Percentiles rank a stretch among this genome's conserved stretches.
These are phyloP conservation scores for Aureobasidium musti DNA, from an alignment of 2,329 filamentous ascomycete species.

Conservation along the genomic window DNA sequence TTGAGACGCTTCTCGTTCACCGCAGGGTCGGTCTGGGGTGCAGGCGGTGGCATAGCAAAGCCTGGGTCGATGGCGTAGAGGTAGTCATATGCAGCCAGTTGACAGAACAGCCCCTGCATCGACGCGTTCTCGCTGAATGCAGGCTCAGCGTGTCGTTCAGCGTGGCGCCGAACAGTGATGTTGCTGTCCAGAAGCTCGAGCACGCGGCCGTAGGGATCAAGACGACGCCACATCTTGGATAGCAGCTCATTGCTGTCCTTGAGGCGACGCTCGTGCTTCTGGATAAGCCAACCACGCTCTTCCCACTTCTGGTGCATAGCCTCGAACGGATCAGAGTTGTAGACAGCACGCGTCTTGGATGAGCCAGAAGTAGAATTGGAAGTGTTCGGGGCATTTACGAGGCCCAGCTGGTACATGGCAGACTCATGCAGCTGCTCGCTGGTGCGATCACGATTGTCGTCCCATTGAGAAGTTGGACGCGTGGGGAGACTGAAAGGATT, in stretches of 20 bases:
- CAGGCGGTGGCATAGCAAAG: background rate
- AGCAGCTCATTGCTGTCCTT: constrained; percentile 17
- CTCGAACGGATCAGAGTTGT: background rate
- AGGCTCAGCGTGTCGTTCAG: background rate
- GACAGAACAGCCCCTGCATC: background rate
- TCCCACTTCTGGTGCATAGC: constrained; percentile 12
- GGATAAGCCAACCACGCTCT: constrained; percentile 4
- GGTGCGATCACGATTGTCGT: background rate
- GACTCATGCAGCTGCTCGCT: constrained; percentile 17
- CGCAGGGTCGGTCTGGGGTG: background rate
- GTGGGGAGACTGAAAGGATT: background rate
- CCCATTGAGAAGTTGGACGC: background rate
- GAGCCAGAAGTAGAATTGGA: background rate
- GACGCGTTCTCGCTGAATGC: constrained; percentile 11
- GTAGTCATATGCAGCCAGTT: constrained; percentile 23
- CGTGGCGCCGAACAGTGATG: background rate
- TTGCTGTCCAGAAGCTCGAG: background rate
- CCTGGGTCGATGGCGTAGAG: background rate
- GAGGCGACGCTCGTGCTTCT: constrained; percentile 21
- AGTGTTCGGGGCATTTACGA: background rate
- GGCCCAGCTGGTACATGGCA: constrained; percentile 3
- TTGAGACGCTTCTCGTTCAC: constrained; percentile 14
- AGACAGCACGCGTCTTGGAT: background rate
- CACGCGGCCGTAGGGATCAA: constrained; percentile 3
- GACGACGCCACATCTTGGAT: constrained; percentile 18